Base-by-base conservation (phyloP, 768 basidiomycete species). In the Piloderma croceum region DNA sequence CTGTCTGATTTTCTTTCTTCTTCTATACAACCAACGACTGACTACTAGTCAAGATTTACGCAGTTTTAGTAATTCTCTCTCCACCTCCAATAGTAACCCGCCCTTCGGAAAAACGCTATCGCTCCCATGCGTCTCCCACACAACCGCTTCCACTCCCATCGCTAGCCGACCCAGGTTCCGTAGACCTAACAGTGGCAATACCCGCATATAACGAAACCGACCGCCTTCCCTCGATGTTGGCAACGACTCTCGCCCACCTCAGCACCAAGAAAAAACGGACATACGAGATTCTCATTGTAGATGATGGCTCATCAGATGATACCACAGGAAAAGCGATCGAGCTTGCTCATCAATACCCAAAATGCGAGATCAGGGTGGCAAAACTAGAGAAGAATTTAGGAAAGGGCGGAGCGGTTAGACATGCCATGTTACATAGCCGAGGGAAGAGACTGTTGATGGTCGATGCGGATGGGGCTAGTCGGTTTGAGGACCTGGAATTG, bases 381-480 rank as follows among this genome's bases (percentile, higher is more conserved):
- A 79, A 72, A 17, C 67, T 97, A 43, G 79, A 79, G 56, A 68
- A 71, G 52, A 98, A 98, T 55, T 64, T 84, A 13, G 92, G 92
- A 1, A 98, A 98, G 57, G 93, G 93, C 15, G 93, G 91, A 3
- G 89, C 91, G 0, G 91, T 96, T 18, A 71, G 85, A 24, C 93
- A 96, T 62, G 92, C 93, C 24, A 88, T 93, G 77, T 59, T 93
- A 47, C 80, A 84, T 53, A 74, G 79, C 6, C 73, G 88, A 3
- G 93, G 93, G 6, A 63, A 70, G 48, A 67, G 88, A 7, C 65
- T 96, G 33, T 64, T 98, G 38, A 91, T 96, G 78, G 93, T 83
- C 31, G 93, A 98, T 54, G 93, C 93, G 6, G 93, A 98, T 50
- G 93, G 87, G 4, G 93, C 93, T 24, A 92, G 90, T 45, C 72